phyloP scores from a whole-genome alignment of 2,329 filamentous ascomycete species.

The Talaromyces sp. region DNA sequence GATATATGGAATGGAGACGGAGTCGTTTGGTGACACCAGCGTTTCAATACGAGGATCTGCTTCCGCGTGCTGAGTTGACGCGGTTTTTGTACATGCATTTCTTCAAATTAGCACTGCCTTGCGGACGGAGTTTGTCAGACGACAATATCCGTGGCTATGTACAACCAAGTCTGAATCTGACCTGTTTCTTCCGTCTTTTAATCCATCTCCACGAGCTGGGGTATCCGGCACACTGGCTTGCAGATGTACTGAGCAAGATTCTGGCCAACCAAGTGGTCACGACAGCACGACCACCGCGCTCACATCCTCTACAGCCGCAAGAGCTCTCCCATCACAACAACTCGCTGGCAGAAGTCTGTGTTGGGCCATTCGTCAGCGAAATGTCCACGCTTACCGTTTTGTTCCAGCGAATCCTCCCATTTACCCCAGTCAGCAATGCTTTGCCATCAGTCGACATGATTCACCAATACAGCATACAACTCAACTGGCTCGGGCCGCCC shows the following conservation, averaged over 20 bases:
- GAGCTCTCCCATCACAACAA: not conserved
- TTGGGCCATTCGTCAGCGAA: slow-evolving; percentile 5
- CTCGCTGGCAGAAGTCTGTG: not conserved
- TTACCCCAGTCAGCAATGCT: not conserved
- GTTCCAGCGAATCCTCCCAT: slow-evolving; percentile 11
- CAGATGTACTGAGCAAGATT: slow-evolving; percentile 9
- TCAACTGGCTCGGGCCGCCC: not conserved
- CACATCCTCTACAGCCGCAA: slow-evolving; percentile 4
- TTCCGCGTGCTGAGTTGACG: slow-evolving; percentile 7
- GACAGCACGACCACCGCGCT: slow-evolving; percentile 5
- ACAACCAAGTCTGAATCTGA: slow-evolving; percentile 1
- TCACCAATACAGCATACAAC: slow-evolving; percentile 3
- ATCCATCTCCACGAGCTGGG: slow-evolving; percentile 11
- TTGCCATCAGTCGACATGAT: slow-evolving; percentile 1
- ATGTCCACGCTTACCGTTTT: slow-evolving; percentile 5
- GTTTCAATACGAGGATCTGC: slow-evolving; percentile 7
- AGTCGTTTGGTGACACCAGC: not conserved
- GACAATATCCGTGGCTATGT: not conserved
- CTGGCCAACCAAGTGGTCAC: slow-evolving; percentile 3
- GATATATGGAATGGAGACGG: slow-evolving; percentile 6
- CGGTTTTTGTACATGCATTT: slow-evolving; percentile 7
- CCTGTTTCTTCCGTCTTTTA: slow-evolving; percentile 10
- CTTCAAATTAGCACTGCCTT: slow-evolving; percentile 3
- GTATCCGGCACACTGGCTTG: slow-evolving; percentile 12
- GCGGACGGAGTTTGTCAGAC: not conserved